Evolutionary conservation across 768 basidiomycete species (phyloP), one percentile per base, ranked within the genome.

Genomic region (Chiua virens): DNA sequence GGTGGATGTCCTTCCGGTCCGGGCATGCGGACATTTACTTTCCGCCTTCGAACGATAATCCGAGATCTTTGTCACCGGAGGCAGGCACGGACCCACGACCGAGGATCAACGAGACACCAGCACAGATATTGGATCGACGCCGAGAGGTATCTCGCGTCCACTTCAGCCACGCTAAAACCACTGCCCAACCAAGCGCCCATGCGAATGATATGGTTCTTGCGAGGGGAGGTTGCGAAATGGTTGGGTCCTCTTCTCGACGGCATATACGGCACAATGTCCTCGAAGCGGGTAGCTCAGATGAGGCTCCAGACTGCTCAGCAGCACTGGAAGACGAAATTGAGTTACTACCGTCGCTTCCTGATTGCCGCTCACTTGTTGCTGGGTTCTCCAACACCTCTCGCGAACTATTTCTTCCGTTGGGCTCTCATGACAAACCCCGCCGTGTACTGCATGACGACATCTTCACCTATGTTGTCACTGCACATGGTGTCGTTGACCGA

Each of bases 381-480:
- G 38, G 30, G 22, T 30, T 53, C 21, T 38, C 47, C 14, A 21
- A 37, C 23, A n/a, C 28, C 5, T 38, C 43, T 35, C 45, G 41
- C 18, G 54, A 28, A 21, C 27, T 58, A 1, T 35, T 28, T 10
- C 50, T 70, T 41, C 52, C 58, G 8, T 62, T 65, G 13, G 64
- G 69, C 7, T 50, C 64, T 34, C 55, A 67, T 41, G 77, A 79
- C 54, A 75, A 65, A 53, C 64, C 73, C 35, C 76, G 76, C 23
- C 70, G 74, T 28, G 38, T 78, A 13, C 52, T 79, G 41, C 52
- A 45, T 23, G 43, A 49, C 17, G 42, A 21, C 35, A 45, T 37
- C 14, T 62, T 55, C 50, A 40, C 59, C 20, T 58, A 58, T 38
- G 38, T 73, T 34, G 60, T 76, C 39, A 75, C 76, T 10, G 74